A percentile compares a stretch with the other conserved stretches of the same genome.
These are phyloP conservation scores for Peronospora farinosa DNA, from an alignment of 352 stramenopile species.

Conservation along the genomic window DNA sequence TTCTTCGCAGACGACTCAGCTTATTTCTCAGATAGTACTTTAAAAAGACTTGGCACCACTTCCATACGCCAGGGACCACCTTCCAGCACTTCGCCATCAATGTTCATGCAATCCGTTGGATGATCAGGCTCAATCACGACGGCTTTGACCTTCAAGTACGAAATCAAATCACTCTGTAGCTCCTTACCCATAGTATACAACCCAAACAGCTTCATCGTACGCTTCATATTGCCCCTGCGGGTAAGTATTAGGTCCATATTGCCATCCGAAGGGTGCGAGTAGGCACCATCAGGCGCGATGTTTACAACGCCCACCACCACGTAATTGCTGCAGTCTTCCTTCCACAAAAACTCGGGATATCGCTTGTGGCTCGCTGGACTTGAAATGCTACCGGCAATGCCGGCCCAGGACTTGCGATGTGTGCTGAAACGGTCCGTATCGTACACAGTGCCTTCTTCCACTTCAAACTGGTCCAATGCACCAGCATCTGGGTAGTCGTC, in stretches of 20 bases:
- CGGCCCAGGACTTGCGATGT: slow-evolving; percentile 61
- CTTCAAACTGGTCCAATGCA: slow-evolving; percentile 74
- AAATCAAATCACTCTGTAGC: slow-evolving; percentile 55
- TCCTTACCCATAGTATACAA: slow-evolving; percentile 75
- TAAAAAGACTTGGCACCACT: slow-evolving; percentile 81
- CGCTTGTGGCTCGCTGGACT: slow-evolving; percentile 59
- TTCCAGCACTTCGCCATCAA: slow-evolving; percentile 68
- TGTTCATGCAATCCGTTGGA: slow-evolving; percentile 66
- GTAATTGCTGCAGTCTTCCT: slow-evolving; percentile 54
- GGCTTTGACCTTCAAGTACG: slow-evolving; percentile 78
- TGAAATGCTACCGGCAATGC: slow-evolving; percentile 42
- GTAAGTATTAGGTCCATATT: slow-evolving; percentile 75
- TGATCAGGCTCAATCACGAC: slow-evolving; percentile 64
- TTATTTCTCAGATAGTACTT: slow-evolving; percentile 81
- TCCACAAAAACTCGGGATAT: slow-evolving; percentile 55
- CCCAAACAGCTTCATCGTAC: slow-evolving; percentile 39
- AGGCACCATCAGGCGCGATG: slow-evolving; percentile 60
- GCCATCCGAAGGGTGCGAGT: slow-evolving; percentile 68
- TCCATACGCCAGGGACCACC: slow-evolving; percentile 76
- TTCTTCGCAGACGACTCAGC: slow-evolving; percentile 14
- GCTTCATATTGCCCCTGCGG: slow-evolving; percentile 51
- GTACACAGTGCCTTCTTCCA: slow-evolving; percentile 78
- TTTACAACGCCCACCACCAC: slow-evolving; percentile 72
- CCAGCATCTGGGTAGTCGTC: slow-evolving; percentile 71
- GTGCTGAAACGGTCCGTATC: slow-evolving; percentile 45